Percentiles rank a stretch among this genome's conserved stretches.
Conservation (phyloP, 495 filamentous ascomycete genomes). For the Ramalina intermedia region DNA sequence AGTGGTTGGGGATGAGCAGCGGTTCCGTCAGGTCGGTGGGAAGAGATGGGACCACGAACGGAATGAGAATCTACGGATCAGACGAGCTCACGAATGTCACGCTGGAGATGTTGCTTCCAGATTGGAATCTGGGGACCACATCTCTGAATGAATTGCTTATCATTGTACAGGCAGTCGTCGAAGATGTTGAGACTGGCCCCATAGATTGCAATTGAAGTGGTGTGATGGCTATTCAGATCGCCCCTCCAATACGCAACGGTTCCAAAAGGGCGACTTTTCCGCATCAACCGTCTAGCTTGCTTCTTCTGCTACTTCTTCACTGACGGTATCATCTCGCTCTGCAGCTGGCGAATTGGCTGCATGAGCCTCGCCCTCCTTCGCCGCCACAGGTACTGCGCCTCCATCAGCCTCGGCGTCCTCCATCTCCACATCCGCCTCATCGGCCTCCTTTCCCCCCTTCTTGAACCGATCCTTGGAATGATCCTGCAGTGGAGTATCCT, state of each 20-base stretch:
- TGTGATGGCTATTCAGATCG: too few species aligned
- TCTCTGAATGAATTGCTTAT: too few species aligned
- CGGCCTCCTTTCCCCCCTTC: not conserved
- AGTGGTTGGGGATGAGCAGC: not conserved
- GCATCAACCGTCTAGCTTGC: not conserved
- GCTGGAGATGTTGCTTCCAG: too few species aligned
- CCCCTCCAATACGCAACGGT: too few species aligned
- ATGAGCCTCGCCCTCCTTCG: not conserved
- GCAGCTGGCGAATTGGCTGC: not conserved
- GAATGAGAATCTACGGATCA: too few species aligned
- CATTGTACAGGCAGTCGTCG: too few species aligned
- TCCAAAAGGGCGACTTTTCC: not conserved
- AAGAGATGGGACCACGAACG: too few species aligned
- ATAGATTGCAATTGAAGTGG: too few species aligned
- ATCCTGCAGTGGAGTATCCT: slow-evolving; percentile 51
- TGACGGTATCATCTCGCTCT: not conserved
- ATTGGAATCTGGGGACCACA: too few species aligned
- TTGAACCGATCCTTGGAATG: slow-evolving; percentile 22
- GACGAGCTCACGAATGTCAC: too few species aligned
- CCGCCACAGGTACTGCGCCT: not conserved
- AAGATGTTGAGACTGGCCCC: too few species aligned
- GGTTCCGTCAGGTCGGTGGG: too few species aligned
- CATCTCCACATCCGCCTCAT: not conserved
- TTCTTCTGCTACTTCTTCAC: not conserved
- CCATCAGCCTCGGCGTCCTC: not conserved